A percentile compares a stretch with the other conserved stretches of the same genome.
Conservation (phyloP, 1,284 basidiomycete genomes). For the Tilletia caries region DNA sequence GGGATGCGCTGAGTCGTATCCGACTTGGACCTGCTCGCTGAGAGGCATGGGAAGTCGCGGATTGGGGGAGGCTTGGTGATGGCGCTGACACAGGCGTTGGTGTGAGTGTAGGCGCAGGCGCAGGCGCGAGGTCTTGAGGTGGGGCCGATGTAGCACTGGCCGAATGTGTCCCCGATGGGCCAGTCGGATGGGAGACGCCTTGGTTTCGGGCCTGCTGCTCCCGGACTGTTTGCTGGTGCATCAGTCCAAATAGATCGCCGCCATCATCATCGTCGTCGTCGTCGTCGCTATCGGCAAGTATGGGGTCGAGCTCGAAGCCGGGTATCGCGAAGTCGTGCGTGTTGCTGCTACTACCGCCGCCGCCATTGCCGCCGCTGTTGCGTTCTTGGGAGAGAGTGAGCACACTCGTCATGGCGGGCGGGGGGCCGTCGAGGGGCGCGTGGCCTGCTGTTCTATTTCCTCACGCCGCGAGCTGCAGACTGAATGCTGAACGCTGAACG, state of each 20-base stretch:
- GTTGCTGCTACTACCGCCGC: not conserved
- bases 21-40: conserved; percentile 1
- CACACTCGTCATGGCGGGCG: too few relatives aligned
- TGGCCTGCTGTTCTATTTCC: too few relatives aligned
- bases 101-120: not conserved
- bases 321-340: not conserved
- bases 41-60: too few relatives aligned
- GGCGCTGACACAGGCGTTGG: not conserved
- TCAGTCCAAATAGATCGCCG: not conserved
- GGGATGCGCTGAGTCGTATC: conserved; percentile 6
- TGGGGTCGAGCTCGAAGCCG: conserved; percentile 3
- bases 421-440: too few relatives aligned
- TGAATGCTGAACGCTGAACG: too few relatives aligned
- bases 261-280: not conserved
- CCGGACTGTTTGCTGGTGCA: not conserved
- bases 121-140: not conserved
- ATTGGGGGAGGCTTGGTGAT: not conserved
- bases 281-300: not conserved
- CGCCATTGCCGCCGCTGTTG: not conserved
- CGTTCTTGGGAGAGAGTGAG: not conserved
- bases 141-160: not conserved
- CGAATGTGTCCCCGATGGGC: not conserved
- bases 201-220: not conserved
- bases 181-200: too few relatives aligned
- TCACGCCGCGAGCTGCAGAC: too few relatives aligned